Base-by-base conservation (phyloP, 306 rosid species). In the Arachis hypogaea region DNA sequence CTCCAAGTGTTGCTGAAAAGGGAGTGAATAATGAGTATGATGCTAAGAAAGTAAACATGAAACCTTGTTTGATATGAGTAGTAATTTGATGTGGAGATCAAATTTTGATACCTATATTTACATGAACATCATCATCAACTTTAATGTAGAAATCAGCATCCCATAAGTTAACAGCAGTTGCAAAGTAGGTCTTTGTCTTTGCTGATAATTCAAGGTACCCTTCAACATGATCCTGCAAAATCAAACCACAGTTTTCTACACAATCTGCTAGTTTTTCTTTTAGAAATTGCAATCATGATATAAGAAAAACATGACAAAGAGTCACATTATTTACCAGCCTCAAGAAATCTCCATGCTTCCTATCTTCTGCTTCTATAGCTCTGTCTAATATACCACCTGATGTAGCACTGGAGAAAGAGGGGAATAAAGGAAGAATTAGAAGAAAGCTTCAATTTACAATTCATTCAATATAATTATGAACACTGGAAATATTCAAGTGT, bases 161-260 rank as follows among this genome's bases (percentile, higher is more conserved):
- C 98, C 99, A 95, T 75, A 76, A 69, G 16, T 86, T 81, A 83
- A 86, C 93, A 61, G 99, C 99, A 75, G 93, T 86, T 52, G 92
- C 86, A 82, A 95, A 95, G 84, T 95, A 95, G 67, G 73, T 80
- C 78, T 83, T 95, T 43, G 99, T 95, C 85, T 95, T 92, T 78
- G 98, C 98, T 3, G 99, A 95, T 65, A 95, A 79, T 90, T 95
- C 98, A 73, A 95, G 97, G 81, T 95, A 95, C 43, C 99, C 99
- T 80, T 95, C 99, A 71, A 95, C 96, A 71, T 95, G 99, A 76
- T 92, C 97, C 99, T 95, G 86, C 52, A 61, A 59, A 71, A 52
- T 57, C 71, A 46, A 75, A 70, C 45, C 42, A 78, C 41, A 9
- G 10, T 63, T 64, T 67, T 55, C 59, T 61, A 7, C 68, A 71